These are phyloP conservation scores for Jacaranda copaia DNA, from an alignment of 257 asterid genomes.

Conservation along the genomic window DNA sequence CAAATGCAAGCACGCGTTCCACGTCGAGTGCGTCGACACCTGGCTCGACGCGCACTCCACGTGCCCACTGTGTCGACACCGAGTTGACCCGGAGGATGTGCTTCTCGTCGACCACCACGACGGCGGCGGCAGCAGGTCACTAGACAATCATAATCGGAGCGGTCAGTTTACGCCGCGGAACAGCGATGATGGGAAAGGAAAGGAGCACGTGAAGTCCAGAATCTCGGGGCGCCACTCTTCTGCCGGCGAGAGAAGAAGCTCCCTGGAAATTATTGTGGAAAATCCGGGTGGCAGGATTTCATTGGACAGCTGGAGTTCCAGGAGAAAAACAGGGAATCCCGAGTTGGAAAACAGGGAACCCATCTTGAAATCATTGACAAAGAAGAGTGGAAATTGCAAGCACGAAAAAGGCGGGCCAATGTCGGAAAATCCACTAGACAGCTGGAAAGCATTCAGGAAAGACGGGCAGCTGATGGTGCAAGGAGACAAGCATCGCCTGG, in stretches of 20 bases:
- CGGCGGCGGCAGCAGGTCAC: constrained; percentile 31
- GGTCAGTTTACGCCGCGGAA: not conserved
- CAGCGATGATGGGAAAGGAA: constrained; percentile 21
- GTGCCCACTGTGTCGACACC: constrained; percentile 82
- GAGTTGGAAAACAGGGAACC: constrained; percentile 2
- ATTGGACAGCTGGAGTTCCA: constrained; percentile 36
- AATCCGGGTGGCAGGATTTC: constrained; percentile 54
- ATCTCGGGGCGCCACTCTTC: constrained; percentile 64
- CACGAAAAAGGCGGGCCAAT: not conserved
- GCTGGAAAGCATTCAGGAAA: constrained; percentile 35
- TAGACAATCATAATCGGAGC: constrained; percentile 9
- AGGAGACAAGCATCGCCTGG: constrained; percentile 56
- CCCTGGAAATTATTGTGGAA: constrained; percentile 54
- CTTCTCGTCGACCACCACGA: constrained; percentile 44
- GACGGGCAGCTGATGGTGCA: constrained; percentile 43
- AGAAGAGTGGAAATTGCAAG: not conserved
- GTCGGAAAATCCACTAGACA: constrained; percentile 25
- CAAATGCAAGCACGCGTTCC: constrained; percentile 80
- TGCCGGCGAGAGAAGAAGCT: constrained; percentile 51
- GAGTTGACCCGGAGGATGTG: constrained; percentile 76
- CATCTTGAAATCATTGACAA: constrained; percentile 2
- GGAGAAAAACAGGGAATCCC: constrained; percentile 23
- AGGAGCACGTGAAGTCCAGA: constrained; percentile 26
- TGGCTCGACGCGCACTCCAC: constrained; percentile 88
- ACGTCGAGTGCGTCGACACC: constrained; percentile 80